Base-by-base conservation (phyloP, 208 protist species). In the Borovskyia barvae region DNA sequence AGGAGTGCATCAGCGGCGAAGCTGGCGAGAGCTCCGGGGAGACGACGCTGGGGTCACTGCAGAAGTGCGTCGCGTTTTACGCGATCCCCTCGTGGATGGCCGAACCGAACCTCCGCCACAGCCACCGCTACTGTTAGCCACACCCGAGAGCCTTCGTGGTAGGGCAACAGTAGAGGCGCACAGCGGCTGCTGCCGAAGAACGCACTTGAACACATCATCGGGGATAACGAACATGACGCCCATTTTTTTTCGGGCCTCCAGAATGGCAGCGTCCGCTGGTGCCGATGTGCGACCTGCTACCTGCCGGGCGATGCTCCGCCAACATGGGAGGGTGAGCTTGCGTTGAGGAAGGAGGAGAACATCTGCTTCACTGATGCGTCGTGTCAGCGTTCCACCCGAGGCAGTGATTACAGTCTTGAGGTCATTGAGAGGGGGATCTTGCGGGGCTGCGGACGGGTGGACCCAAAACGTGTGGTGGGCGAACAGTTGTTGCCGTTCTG, bases 401-500 rank as follows among this genome's bases (percentile, higher is more conserved):
- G 81, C 81, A 5, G 61, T 22, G 36, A 93, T 58, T 8, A 88
- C 82, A 15, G 52, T 75, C 32, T 74, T 72, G 14, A 93, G 43
- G 26, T 93, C 82, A 39, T 93, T 93, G 25, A 75, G 62, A 1
- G 82, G 80, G 14, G 80, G 72, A 2, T 87, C 72, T 43, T 93
- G 86, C 41, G 86, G 86, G 1, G 49, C 12, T 0, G 80, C 51
- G 11, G 66, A 22, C 32, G 66, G 63, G 62, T 93, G 86, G 22
- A 93, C 68, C 73, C 75, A 93, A 51, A 93, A 80, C 0, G 48
- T 11, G 11, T 71, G 61, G 3, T 50, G 56, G 0, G 57, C 35
- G 12, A 93, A 75, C 9, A 93, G 70, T 3, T 24, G 26, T 48
- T 84, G 76, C 9, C 86, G 78, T 26, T 79, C 43, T 20, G 37